Conservation (phyloP, 306 rosid genomes). For the Ormosia emarginata region DNA sequence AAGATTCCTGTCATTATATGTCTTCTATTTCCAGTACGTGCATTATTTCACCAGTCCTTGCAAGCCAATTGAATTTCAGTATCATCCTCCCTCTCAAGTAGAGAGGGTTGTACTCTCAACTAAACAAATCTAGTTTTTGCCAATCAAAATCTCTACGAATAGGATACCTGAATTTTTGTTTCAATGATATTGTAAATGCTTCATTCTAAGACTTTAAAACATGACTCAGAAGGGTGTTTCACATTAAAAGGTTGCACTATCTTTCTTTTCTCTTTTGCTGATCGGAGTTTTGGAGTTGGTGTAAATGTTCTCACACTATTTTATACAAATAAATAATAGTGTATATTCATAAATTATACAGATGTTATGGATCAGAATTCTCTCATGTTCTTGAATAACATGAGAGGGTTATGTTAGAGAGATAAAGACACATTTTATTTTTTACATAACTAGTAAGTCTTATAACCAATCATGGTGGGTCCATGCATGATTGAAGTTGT, state of each 20-base stretch:
- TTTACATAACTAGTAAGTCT: too few relatives aligned
- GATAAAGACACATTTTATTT: too few relatives aligned
- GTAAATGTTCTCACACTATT: too few relatives aligned
- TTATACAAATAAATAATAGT: too few relatives aligned
- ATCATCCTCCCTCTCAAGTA: background rate
- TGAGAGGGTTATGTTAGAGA: too few relatives aligned
- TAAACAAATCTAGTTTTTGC: background rate
- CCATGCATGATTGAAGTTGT: too few relatives aligned
- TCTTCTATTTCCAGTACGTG: background rate
- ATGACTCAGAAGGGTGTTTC: background rate
- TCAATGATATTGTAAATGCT: background rate
- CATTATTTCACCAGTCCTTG: background rate
- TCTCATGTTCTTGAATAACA: too few relatives aligned
- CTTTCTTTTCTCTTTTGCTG: too few relatives aligned
- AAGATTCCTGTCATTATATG: background rate
- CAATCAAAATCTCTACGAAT: background rate
- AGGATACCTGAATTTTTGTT: background rate
- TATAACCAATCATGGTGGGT: too few relatives aligned
- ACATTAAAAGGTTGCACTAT: background rate
- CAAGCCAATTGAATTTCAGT: background rate
- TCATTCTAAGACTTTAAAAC: background rate
- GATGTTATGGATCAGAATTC: too few relatives aligned
- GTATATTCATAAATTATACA: too few relatives aligned
- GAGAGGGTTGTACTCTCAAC: background rate
- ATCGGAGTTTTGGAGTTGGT: too few relatives aligned